Base-by-base conservation (phyloP, 2,329 filamentous ascomycete species). In the Talaromyces sp. region DNA sequence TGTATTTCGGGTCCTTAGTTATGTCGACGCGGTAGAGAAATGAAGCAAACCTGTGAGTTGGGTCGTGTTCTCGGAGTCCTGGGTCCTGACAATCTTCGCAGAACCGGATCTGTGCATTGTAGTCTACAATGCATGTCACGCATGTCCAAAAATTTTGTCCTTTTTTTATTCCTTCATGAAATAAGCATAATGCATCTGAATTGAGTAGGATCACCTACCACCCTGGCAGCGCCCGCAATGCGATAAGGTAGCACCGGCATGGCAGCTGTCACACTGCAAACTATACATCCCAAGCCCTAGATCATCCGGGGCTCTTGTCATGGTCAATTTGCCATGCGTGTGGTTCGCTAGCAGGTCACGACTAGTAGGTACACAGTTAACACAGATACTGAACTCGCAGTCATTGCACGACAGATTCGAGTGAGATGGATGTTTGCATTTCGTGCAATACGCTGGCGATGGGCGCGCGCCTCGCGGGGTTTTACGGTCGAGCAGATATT, bases 41-140 rank as follows among this genome's bases (percentile, higher is more conserved):
- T 7, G 64, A 65, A 13, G 64, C 52, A 45, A 65, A 65, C 50
- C 60, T 58, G 45, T 65, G 64, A 35, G 60, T 52, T 11, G 60
- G 60, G 16, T 65, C 64, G 47, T 65, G 64, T 6, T 62, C 64
- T 4, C 27, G 14, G n/a, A 43, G 41, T 19, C 64, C 64, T 14
- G 64, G 64, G 4, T 13, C 54, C 31, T 65, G 59, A 31, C 64
- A 65, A 8, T 62, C 52, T 52, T 35, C 52, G 24, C 64, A 65
- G 39, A 65, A 65, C 1, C 64, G 64, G 33, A 65, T 65, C 19
- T 65, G 64, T 3, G 59, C 64, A 41, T 65, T 65, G 35, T 65
- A 65, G 11, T 65, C 60, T n/a, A 59, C 45, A 9, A 65, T 62
- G n/a, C 64, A 65, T 27, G 64, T 65, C 19, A 65, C 64, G 13